A percentile compares a stretch with the other conserved stretches of the same genome.
These are phyloP conservation scores for Leonotis leonurus DNA, from an alignment of 257 asterid genomes.

Conservation along the genomic window DNA sequence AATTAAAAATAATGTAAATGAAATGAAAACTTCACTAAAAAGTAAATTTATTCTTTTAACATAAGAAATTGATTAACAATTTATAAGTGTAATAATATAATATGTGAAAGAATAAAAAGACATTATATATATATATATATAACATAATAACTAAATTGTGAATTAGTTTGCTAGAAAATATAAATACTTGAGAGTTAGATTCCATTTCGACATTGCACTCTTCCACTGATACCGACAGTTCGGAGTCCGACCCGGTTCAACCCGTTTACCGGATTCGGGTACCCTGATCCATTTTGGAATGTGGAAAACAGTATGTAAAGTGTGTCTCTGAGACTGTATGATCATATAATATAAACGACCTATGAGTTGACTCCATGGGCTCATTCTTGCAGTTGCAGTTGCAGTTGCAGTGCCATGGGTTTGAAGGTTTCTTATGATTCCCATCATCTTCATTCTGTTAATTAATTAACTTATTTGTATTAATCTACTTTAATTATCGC, in stretches of 20 bases:
- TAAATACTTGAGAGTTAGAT: too few species aligned
- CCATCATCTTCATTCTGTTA: neutral
- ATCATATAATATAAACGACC: neutral
- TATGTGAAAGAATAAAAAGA: too few species aligned
- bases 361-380: neutral
- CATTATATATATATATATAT: too few species aligned
- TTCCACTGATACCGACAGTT: too few species aligned
- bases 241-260: neutral
- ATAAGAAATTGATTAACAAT: too few species aligned
- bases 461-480: neutral
- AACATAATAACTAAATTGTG: too few species aligned
- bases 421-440: conserved; percentile 4
- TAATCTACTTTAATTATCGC: neutral
- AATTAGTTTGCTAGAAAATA: too few species aligned
- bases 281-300: neutral
- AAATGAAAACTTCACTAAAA: too few species aligned
- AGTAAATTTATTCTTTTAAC: too few species aligned
- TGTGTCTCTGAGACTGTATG: neutral
- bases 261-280: neutral
- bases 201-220: too few species aligned
- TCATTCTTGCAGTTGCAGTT: neutral
- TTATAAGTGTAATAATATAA: too few species aligned
- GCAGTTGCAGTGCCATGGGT: neutral
- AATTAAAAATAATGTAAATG: too few species aligned
- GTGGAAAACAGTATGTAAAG: neutral